These are phyloP conservation scores for Lecanosticta acicola DNA, from an alignment of 2,329 filamentous ascomycete genomes.

Conservation along the genomic window DNA sequence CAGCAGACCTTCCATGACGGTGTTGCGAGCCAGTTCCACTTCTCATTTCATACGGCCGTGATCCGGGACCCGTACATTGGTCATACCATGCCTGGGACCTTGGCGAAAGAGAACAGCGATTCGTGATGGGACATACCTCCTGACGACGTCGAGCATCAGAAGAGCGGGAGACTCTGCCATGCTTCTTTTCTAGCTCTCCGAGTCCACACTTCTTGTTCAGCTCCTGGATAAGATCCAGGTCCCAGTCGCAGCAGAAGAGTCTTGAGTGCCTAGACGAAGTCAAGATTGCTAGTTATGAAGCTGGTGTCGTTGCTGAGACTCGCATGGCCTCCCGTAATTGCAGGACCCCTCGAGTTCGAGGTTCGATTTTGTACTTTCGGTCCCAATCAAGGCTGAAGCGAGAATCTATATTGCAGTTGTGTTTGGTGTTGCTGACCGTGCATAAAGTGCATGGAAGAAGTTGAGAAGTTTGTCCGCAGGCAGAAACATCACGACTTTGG, in stretches of 20 bases:
- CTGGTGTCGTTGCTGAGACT: no score
- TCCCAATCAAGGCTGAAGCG: no score
- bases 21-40: not conserved
- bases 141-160: not conserved
- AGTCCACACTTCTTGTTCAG: constrained; percentile 2
- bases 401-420: no score
- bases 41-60: not conserved
- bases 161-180: not conserved
- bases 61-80: not conserved
- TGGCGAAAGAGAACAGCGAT: not conserved
- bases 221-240: constrained; percentile 2
- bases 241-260: constrained; percentile 8
- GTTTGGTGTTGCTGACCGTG: no score
- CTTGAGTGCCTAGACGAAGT: constrained; percentile 1
- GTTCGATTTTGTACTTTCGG: no score
- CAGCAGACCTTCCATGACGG: not conserved
- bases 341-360: no score
- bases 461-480: no score
- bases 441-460: no score
- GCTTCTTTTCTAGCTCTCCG: not conserved
- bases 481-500: no score
- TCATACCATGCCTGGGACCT: not conserved
- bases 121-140: not conserved
- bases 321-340: not conserved
- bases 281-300: no score